phyloP scores from a whole-genome alignment of 257 asterid genomes.

The Paulownia fortunei region DNA sequence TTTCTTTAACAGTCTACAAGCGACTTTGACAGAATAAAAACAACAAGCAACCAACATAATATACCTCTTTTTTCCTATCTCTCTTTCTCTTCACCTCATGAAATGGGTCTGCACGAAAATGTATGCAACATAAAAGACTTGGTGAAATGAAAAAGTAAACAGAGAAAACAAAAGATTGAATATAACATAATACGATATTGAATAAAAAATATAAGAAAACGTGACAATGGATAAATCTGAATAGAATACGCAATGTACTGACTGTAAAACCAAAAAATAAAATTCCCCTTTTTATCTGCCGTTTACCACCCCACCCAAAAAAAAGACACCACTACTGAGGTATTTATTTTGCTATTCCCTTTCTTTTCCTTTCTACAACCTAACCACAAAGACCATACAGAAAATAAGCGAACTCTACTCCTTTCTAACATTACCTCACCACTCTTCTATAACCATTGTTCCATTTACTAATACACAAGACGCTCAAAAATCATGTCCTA shows the following conservation, averaged over 20 bases:
- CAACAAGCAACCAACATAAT: not conserved
- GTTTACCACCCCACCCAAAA: too few species aligned
- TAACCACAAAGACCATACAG: too few species aligned
- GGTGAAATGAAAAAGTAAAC: not conserved
- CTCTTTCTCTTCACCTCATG: slow-evolving; percentile 93
- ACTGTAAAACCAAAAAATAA: too few species aligned
- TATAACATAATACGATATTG: not conserved
- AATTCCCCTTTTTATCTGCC: too few species aligned
- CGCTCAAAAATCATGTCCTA: not conserved
- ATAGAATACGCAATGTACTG: not conserved
- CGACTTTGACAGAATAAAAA: not conserved
- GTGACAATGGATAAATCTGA: not conserved
- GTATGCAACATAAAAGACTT: not conserved
- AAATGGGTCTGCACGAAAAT: slow-evolving; percentile 74
- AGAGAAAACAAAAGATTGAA: not conserved
- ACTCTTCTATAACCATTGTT: too few species aligned
- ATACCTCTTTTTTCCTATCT: slow-evolving; percentile 87
- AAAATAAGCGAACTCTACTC: not conserved
- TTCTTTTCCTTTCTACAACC: too few species aligned
- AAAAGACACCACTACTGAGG: too few species aligned
- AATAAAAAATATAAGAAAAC: not conserved
- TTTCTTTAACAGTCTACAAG: slow-evolving; percentile 1
- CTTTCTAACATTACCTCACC: not conserved
- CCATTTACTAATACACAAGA: too few species aligned
- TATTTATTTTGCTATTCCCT: too few species aligned